Base-by-base conservation (phyloP, 169 alveolate species). In the Plasmodium chabaudi region DNA sequence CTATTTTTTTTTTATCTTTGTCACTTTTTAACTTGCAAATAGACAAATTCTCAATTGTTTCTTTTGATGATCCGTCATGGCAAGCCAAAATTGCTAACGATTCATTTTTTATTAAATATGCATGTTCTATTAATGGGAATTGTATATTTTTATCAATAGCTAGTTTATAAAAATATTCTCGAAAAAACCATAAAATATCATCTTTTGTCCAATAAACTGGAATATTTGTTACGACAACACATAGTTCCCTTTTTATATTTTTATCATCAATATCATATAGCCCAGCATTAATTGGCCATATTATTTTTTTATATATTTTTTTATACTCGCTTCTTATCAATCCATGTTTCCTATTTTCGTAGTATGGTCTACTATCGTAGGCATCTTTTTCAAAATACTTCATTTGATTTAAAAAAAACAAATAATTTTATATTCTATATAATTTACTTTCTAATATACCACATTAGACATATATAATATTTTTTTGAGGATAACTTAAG, bases 51-150 rank as follows among this genome's bases (percentile, higher is more conserved):
- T 75, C 51, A 75, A 75, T 75, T 63, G 46, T 64, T 67, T 63
- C 70, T 57, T 65, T 75, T 17, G 88, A 75, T 17, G 34, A n/a
- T 6, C 77, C 72, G 25, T 75, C 88, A 56, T 75, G 88, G 15
- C 88, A 75, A n/a, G 77, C 88, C 75, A 75, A 75, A 75, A 75
- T 61, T 47, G 88, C 88, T 13, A 75, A 75, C 7, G 75, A 55
- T 42, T 75, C 77, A 56, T 75, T 75, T 49, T 63, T 75, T 25
- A 75, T 63, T 67, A 75, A 49, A 47, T 63, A 63, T 47, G 61
- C 88, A 5, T 75, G 77, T 25, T 75, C 88, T 19, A 75, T 75
- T 61, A 75, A 55, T 12, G 88, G 88, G 19, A 75, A 75, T 15
- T 19, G 27, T 19, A 75, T 49, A 34, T 27, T 75, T n/a, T 56